These are phyloP conservation scores for Trichoderma sp. DNA, from an alignment of 2,329 filamentous ascomycete genomes.

Conservation along the genomic window DNA sequence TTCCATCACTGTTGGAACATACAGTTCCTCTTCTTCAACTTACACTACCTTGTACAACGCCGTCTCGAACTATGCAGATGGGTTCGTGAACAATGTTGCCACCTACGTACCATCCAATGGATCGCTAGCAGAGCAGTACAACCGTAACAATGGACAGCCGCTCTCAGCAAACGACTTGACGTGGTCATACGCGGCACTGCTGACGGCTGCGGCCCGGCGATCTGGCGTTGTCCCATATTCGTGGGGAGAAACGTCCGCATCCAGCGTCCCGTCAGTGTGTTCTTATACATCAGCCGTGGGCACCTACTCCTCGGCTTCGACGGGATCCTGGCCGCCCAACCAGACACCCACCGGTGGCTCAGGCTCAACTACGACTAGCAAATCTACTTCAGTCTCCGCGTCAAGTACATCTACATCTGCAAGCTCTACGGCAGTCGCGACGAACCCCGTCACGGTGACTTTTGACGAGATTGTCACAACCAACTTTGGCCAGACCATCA, in stretches of 20 bases:
- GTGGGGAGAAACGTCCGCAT: conserved; percentile 55
- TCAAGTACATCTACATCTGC: background rate
- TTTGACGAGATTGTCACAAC: conserved; percentile 65
- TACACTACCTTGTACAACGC: conserved; percentile 62
- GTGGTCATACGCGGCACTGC: conserved; percentile 73
- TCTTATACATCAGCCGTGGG: conserved; percentile 51
- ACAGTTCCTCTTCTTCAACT: conserved; percentile 50
- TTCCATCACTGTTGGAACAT: conserved; percentile 64
- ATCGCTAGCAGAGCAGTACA: conserved; percentile 68
- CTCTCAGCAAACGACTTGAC: conserved; percentile 69
- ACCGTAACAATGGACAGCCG: conserved; percentile 55
- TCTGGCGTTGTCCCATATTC: conserved; percentile 58
- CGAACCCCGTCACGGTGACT: conserved; percentile 59
- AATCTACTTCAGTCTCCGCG: background rate
- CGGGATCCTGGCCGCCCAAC: conserved; percentile 52
- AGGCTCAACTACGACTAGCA: conserved; percentile 35
- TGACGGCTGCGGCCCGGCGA: conserved; percentile 63
- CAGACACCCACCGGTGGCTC: conserved; percentile 47
- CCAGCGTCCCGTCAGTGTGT: conserved; percentile 55
- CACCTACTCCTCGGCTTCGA: conserved; percentile 55
- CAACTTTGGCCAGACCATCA: conserved; percentile 64
- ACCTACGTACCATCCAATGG: conserved; percentile 48
- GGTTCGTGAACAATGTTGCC: conserved; percentile 45
- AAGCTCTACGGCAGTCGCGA: conserved; percentile 42
- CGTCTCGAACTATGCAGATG: conserved; percentile 61